phyloP scores from a whole-genome alignment of 176 grass and related monocot genomes.

The Leersia perrieri region DNA sequence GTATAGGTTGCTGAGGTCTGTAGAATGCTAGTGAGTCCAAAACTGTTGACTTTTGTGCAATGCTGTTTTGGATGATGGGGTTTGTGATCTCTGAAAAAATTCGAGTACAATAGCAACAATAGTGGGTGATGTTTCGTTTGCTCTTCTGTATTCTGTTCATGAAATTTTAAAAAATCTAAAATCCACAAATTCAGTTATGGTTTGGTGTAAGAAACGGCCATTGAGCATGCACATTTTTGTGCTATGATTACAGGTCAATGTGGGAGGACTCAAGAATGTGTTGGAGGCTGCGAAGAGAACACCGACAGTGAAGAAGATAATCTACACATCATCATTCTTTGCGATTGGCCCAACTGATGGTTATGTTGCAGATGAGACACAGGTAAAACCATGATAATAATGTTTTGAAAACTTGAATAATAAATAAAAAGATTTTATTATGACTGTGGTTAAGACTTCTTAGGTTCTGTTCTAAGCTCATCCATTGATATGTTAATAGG shows the following conservation, averaged over 20 bases:
- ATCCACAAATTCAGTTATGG: neutral
- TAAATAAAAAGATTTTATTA: neutral
- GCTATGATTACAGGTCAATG: conserved; percentile 64
- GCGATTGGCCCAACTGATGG: conserved; percentile 77
- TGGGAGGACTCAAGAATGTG: conserved; percentile 80
- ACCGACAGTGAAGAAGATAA: conserved; percentile 65
- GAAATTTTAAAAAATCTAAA: too few relatives aligned
- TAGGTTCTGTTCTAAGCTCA: neutral
- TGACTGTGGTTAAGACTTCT: neutral
- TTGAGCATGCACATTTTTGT: neutral
- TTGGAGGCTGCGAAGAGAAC: conserved; percentile 59
- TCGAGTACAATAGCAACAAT: neutral
- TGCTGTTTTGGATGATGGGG: neutral
- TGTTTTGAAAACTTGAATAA: neutral
- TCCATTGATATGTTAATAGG: neutral
- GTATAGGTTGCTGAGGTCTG: neutral
- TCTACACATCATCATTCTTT: conserved; percentile 91
- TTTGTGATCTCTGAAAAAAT: neutral
- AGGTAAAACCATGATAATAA: conserved; percentile 36
- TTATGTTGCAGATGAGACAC: conserved; percentile 80
- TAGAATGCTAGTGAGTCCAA: neutral
- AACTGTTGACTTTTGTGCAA: neutral
- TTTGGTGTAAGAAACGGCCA: neutral
- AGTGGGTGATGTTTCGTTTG: neutral
- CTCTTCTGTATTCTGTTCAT: neutral